Evolutionary conservation across 345 rosid species (phyloP), one percentile per base, ranked within the genome.

Genomic region (Camelina neglecta): DNA sequence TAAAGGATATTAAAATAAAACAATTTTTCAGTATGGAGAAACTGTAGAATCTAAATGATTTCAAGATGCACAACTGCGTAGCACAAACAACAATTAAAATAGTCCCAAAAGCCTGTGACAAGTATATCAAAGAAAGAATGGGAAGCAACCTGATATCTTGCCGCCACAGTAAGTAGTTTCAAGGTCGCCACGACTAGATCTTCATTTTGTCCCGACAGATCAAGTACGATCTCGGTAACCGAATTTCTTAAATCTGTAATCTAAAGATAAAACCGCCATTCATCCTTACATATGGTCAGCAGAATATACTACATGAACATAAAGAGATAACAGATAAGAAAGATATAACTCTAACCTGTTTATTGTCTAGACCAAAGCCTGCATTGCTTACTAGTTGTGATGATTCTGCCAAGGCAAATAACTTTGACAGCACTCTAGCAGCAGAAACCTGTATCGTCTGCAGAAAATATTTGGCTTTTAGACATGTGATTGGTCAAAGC

Each of bases 371-470:
- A 81, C 85, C 86, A 81, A 94, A 84, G 84, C 85, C 82, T 44
- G 86, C 75, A 60, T 80, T 84, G 67, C 82, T 83, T 67, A 83
- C 71, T 49, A 86, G 87, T 77, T 86, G 90, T 65, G 82, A 59
- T 77, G 79, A 65, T 67, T 88, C 92, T 55, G 90, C 85, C 55
- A 82, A 44, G 75, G 72, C 76, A 75, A 90, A 80, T 75, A 92
- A 67, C 74, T 77, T 57, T 29, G 96, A 89, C 23, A 95, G 83
- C 45, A 88, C 82, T 69, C 77, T 86, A 63, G 85, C 81, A 78
- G 96, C 92, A 72, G 84, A 85, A 72, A 85, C 76, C 81, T 92
- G 96, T 75, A 88, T 85, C 55, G 79, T 83, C 97, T 87, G 91
- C 81, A 84, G 45, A 54, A 77, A 33, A 64, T 11, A 72, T 72